A percentile compares a stretch with the other conserved stretches of the same genome.
Conservation (phyloP, 2,329 filamentous ascomycete genomes). For the Fonsecaea pugnacius region DNA sequence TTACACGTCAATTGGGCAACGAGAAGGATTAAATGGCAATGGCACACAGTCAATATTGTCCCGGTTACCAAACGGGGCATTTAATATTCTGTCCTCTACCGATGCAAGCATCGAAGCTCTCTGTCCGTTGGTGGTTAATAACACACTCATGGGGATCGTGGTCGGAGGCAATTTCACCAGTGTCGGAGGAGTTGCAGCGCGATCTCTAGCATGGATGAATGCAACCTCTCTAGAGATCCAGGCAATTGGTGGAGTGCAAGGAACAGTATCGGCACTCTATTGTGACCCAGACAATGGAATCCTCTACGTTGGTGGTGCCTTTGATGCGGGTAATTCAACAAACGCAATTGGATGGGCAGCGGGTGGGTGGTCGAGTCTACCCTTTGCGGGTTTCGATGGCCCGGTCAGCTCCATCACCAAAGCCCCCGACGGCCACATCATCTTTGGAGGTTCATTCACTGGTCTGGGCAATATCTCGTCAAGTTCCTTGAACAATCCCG, state of each 20-base stretch:
- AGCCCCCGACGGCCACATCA: conserved; percentile 77
- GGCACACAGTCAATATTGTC: conserved; percentile 80
- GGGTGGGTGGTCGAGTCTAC: conserved; percentile 75
- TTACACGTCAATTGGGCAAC: conserved; percentile 83
- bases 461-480: conserved; percentile 71
- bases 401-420: conserved; percentile 85
- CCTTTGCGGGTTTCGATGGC: conserved; percentile 94
- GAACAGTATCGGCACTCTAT: conserved; percentile 78
- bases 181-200: conserved; percentile 74
- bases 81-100: conserved; percentile 72
- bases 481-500: conserved; percentile 57
- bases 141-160: conserved; percentile 72
- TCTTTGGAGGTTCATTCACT: conserved; percentile 90
- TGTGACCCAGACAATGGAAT: conserved; percentile 77
- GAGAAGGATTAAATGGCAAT: conserved; percentile 70
- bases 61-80: conserved; percentile 81
- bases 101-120: conserved; percentile 87
- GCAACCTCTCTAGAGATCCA: conserved; percentile 71
- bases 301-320: conserved; percentile 91
- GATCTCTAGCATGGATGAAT: conserved; percentile 80
- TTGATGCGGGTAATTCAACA: conserved; percentile 76
- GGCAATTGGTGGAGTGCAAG: conserved; percentile 78
- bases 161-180: conserved; percentile 96
- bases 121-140: conserved; percentile 76
- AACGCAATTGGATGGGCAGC: conserved; percentile 83